Percentiles rank a stretch among this genome's conserved stretches.
These are phyloP conservation scores for Vinca minor DNA, from an alignment of 257 asterid genomes.

Conservation along the genomic window DNA sequence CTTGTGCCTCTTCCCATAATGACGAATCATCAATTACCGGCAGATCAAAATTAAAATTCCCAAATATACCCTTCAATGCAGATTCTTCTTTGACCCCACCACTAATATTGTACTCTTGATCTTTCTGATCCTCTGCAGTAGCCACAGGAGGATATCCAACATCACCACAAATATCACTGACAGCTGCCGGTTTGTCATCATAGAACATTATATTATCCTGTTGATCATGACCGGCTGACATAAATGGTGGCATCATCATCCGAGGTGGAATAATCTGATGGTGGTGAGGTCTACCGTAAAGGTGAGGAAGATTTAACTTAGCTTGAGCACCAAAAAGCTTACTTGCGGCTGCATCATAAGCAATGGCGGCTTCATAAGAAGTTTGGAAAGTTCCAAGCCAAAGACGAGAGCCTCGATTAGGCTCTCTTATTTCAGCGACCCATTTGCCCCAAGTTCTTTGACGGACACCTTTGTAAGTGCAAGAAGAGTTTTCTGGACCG, in stretches of 20 bases:
- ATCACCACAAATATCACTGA: too few relatives aligned
- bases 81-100: background rate
- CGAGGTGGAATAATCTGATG: background rate
- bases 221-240: background rate
- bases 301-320: slow-evolving; percentile 48
- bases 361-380: slow-evolving; percentile 63
- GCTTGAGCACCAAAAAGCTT: slow-evolving; percentile 56
- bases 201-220: slow-evolving; percentile 6
- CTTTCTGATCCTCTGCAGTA: background rate
- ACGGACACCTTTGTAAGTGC: slow-evolving; percentile 70
- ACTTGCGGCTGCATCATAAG: slow-evolving; percentile 67
- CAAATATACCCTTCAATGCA: slow-evolving; percentile 13
- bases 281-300: background rate
- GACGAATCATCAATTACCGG: slow-evolving; percentile 51
- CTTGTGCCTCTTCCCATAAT: slow-evolving; percentile 59
- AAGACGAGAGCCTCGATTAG: slow-evolving; percentile 61
- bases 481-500: slow-evolving; percentile 71
- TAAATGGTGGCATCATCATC: background rate
- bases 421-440: slow-evolving; percentile 90
- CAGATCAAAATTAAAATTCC: slow-evolving; percentile 24
- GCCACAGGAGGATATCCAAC: too few relatives aligned
- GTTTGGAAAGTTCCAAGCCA: slow-evolving; percentile 88
- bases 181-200: background rate
- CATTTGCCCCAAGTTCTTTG: slow-evolving; percentile 93
- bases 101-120: background rate